Evolutionary conservation across 495 filamentous ascomycete species (phyloP).

Genomic region (Endocarpon pusillum): DNA sequence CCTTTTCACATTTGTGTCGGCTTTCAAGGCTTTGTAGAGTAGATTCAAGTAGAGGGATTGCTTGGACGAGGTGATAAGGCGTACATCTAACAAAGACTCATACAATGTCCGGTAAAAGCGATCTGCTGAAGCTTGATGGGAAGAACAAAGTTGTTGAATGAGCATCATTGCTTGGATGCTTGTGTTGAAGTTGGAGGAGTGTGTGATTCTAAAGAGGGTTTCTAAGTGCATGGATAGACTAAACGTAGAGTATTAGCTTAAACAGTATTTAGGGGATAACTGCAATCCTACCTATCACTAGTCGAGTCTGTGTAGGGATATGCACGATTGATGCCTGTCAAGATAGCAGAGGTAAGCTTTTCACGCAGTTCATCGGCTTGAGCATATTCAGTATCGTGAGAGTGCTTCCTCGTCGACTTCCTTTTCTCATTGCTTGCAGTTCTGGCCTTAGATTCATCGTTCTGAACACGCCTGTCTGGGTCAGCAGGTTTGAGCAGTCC

Average conservation of each 20-base stretch:
- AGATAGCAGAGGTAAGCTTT: conserved; percentile 74
- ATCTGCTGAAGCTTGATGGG: conserved; percentile 63
- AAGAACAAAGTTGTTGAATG: conserved; percentile 75
- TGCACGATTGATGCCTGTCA: conserved; percentile 89
- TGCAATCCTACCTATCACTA: conserved; percentile 42
- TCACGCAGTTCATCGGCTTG: conserved; percentile 55
- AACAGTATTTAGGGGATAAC: background rate
- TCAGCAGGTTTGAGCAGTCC: conserved; percentile 48
- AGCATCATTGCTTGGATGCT: conserved; percentile 90
- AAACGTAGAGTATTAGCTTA: conserved; percentile 13
- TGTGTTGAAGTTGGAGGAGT: conserved; percentile 97
- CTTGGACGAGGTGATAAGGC: conserved; percentile 78
- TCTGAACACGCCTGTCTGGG: conserved; percentile 10
- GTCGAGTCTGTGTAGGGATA: conserved; percentile 81
- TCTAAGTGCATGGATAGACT: conserved; percentile 76
- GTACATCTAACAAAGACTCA: conserved; percentile 80
- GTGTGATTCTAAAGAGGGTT: conserved; percentile 84
- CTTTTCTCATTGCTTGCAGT: conserved; percentile 28
- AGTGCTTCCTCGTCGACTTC: conserved; percentile 30
- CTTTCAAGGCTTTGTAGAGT: conserved; percentile 70
- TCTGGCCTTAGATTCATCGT: conserved; percentile 14
- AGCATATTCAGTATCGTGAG: conserved; percentile 33
- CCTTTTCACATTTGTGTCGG: conserved; percentile 68
- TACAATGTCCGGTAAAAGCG: conserved; percentile 91
- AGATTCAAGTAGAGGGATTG: conserved; percentile 90